phyloP scores from a whole-genome alignment of 2,329 filamentous ascomycete genomes.

The Colletotrichum sp. region DNA sequence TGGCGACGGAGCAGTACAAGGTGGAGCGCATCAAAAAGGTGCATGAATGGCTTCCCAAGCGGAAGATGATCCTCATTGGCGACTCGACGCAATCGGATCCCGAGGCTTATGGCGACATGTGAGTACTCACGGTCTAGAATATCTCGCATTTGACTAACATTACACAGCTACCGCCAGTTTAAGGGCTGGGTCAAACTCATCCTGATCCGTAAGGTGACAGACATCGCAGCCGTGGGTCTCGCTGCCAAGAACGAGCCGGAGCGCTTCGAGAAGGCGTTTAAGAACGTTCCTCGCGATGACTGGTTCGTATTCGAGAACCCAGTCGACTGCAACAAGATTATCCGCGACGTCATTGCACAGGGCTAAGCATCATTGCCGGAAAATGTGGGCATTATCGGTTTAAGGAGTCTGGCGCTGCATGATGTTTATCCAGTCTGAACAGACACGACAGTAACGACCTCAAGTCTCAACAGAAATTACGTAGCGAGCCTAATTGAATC shows the following conservation, averaged over 20 bases:
- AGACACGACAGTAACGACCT: neutral
- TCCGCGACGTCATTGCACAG: conserved; percentile 33
- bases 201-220: conserved; percentile 82
- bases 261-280: conserved; percentile 85
- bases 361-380: neutral
- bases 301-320: conserved; percentile 89
- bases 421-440: neutral
- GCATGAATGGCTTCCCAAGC: conserved; percentile 76
- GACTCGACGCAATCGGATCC: conserved; percentile 93
- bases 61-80: conserved; percentile 83
- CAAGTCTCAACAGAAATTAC: neutral
- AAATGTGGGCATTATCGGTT: neutral
- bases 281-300: conserved; percentile 68
- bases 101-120: conserved; percentile 86
- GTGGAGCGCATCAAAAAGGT: conserved; percentile 80
- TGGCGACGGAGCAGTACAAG: conserved; percentile 87
- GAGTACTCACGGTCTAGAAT: conserved; percentile 32
- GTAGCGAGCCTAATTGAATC: conserved; percentile 1
- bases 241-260: conserved; percentile 74
- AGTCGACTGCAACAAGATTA: conserved; percentile 59
- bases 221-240: conserved; percentile 73
- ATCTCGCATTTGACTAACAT: neutral
- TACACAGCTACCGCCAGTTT: conserved; percentile 60
- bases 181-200: conserved; percentile 83
- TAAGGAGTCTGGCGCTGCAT: neutral